A percentile compares a stretch with the other conserved stretches of the same genome.
phyloP scores from a whole-genome alignment of 768 basidiomycete species.

The Boletellus ananiceps region DNA sequence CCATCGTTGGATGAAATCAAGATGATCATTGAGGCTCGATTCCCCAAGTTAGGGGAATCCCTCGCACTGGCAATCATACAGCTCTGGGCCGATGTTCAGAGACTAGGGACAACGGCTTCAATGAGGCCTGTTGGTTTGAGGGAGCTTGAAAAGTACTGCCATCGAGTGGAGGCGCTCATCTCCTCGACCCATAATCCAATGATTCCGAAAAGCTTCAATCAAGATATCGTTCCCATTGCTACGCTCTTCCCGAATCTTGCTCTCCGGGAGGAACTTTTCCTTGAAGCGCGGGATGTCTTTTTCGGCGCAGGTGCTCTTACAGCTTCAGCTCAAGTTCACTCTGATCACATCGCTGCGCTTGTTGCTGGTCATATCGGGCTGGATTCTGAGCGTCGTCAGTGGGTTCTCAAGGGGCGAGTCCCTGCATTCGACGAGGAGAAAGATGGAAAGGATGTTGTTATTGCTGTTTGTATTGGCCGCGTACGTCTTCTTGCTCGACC shows the following conservation, averaged over 20 bases:
- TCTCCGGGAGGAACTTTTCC: constrained; percentile 82
- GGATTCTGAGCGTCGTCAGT: constrained; percentile 62
- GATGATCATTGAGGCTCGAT: constrained; percentile 64
- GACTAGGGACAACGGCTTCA: constrained; percentile 47
- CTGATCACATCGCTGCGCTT: constrained; percentile 45
- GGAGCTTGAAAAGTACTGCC: constrained; percentile 82
- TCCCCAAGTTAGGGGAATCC: constrained; percentile 52
- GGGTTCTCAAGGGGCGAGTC: constrained; percentile 60
- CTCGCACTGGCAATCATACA: constrained; percentile 50
- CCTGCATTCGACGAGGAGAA: constrained; percentile 68
- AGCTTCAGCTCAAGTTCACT: constrained; percentile 44
- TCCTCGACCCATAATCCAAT: constrained; percentile 44
- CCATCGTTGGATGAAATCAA: constrained; percentile 66
- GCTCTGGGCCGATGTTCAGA: constrained; percentile 64
- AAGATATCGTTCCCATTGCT: constrained; percentile 32
- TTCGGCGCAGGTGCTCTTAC: constrained; percentile 68
- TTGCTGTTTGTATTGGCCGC: constrained; percentile 58
- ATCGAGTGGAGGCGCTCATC: constrained; percentile 59
- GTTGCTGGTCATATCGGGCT: constrained; percentile 63
- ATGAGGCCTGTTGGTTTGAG: constrained; percentile 65
- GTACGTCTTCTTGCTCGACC: constrained; percentile 50
- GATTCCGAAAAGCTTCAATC: constrained; percentile 32
- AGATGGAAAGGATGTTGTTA: constrained; percentile 56
- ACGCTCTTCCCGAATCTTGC: constrained; percentile 63
- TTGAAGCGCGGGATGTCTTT: constrained; percentile 89